Evolutionary conservation across 2,329 filamentous ascomycete species (phyloP).

Genomic region (Colletotrichum lini): DNA sequence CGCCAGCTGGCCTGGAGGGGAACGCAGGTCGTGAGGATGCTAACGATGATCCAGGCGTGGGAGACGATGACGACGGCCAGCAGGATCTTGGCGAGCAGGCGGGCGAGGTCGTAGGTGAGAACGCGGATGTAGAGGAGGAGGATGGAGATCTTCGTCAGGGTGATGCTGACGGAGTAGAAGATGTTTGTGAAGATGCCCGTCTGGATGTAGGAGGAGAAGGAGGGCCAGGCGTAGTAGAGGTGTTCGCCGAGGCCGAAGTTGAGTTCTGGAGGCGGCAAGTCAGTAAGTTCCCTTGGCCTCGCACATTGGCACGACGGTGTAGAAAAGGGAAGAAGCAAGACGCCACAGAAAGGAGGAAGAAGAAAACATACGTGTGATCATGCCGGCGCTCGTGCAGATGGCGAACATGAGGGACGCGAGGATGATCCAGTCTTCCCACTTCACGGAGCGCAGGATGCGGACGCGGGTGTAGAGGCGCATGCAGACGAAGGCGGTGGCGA

Average conservation of each 20-base stretch:
- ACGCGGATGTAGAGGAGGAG: conserved; percentile 46
- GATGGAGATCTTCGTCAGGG: conserved; percentile 45
- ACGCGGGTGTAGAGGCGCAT: conserved; percentile 54
- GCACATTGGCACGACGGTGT: neutral
- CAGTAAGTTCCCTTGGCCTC: neutral
- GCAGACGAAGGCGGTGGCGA: conserved; percentile 49
- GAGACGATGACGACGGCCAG: conserved; percentile 42
- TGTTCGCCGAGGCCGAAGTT: conserved; percentile 37
- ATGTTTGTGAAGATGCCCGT: conserved; percentile 39
- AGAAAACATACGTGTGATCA: conserved; percentile 35
- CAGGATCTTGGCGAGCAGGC: conserved; percentile 46
- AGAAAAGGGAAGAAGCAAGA: neutral
- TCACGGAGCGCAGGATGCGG: conserved; percentile 51
- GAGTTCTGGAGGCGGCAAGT: conserved; percentile 30
- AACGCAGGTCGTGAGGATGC: conserved; percentile 45
- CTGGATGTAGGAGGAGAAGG: conserved; percentile 32
- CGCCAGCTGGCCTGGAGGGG: conserved; percentile 43
- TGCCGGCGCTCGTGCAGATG: conserved; percentile 37
- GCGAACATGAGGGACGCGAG: conserved; percentile 49
- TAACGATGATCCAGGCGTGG: conserved; percentile 45
- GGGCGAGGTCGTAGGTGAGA: conserved; percentile 45
- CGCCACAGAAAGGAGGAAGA: no score
- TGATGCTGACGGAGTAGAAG: conserved; percentile 42
- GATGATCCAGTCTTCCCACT: conserved; percentile 53
- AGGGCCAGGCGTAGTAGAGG: conserved; percentile 18